A percentile compares a stretch with the other conserved stretches of the same genome.
These are phyloP conservation scores for Debaryomycetaceae sp. DNA, from an alignment of 1,139 yeast genomes.

Conservation along the genomic window DNA sequence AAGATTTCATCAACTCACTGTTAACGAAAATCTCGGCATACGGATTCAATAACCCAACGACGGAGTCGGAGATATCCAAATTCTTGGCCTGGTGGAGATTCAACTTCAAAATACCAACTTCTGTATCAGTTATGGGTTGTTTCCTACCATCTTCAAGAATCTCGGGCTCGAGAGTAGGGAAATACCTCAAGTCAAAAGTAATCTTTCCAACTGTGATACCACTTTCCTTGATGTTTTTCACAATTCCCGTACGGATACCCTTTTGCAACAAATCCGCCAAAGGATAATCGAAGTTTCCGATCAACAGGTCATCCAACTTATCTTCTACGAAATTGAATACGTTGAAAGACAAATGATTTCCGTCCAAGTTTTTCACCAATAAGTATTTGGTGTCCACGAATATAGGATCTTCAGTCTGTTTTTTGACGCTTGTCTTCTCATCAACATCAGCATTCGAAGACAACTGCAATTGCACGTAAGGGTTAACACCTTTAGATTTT, in stretches of 20 bases:
- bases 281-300: constrained; percentile 57
- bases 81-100: constrained; percentile 69
- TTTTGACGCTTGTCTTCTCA: constrained; percentile 56
- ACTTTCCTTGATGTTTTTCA: constrained; percentile 40
- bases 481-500: constrained; percentile 50
- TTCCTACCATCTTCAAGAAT: constrained; percentile 49
- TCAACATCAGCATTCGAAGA: constrained; percentile 42
- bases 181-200: constrained; percentile 62
- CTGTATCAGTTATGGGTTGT: constrained; percentile 50
- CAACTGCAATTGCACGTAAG: constrained; percentile 51
- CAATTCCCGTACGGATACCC: constrained; percentile 29
- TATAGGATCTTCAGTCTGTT: constrained; percentile 51
- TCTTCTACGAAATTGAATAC: constrained; percentile 50
- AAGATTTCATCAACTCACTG: constrained; percentile 48
- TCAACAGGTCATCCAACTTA: constrained; percentile 51
- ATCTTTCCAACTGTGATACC: constrained; percentile 59
- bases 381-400: constrained; percentile 65
- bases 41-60: constrained; percentile 69
- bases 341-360: constrained; percentile 50
- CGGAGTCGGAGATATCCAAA: constrained; percentile 60
- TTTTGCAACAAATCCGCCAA: constrained; percentile 58
- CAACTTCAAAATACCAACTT: constrained; percentile 69
- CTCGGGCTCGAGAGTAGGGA: constrained; percentile 51
- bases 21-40: constrained; percentile 64
- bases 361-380: constrained; percentile 55